These are phyloP conservation scores for Camellia lanceoleosa DNA, from an alignment of 148 eudicot genomes.

Conservation along the genomic window DNA sequence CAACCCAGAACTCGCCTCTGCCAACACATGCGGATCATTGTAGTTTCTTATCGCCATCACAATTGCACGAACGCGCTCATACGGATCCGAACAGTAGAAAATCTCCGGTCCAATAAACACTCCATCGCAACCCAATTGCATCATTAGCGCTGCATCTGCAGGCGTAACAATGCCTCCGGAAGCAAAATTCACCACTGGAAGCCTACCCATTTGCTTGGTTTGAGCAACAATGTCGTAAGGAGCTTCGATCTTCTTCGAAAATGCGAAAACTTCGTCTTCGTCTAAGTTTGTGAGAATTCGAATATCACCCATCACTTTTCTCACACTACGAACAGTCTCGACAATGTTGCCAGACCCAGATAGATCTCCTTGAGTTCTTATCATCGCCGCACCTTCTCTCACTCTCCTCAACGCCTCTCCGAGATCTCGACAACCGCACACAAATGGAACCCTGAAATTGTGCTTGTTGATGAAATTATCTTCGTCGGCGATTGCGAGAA, in stretches of 20 bases:
- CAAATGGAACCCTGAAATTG: constrained; percentile 53
- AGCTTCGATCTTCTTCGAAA: constrained; percentile 62
- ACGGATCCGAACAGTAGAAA: constrained; percentile 51
- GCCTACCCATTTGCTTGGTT: constrained; percentile 89
- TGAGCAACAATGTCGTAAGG: constrained; percentile 85
- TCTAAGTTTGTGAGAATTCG: constrained; percentile 66
- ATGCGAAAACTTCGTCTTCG: constrained; percentile 81
- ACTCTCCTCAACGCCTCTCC: constrained; percentile 63
- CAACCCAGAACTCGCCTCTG: constrained; percentile 54
- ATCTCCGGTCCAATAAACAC: constrained; percentile 73
- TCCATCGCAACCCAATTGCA: constrained; percentile 94
- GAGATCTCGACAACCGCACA: constrained; percentile 52
- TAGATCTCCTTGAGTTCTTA: constrained; percentile 54
- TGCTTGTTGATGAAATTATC: constrained; percentile 63
- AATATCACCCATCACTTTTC: constrained; percentile 70
- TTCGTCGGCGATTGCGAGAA: constrained; percentile 41
- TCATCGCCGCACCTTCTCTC: constrained; percentile 70
- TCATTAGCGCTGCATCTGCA: constrained; percentile 86
- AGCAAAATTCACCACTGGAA: constrained; percentile 85
- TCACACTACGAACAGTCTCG: constrained; percentile 60
- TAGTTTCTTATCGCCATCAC: constrained; percentile 84
- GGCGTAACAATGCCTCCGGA: constrained; percentile 76
- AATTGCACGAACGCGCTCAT: constrained; percentile 53
- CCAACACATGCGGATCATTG: constrained; percentile 61
- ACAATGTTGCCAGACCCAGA: constrained; percentile 39